Evolutionary conservation across 75 land plant genomes (phyloP).

Genomic region (Cryptomeria japonica): DNA sequence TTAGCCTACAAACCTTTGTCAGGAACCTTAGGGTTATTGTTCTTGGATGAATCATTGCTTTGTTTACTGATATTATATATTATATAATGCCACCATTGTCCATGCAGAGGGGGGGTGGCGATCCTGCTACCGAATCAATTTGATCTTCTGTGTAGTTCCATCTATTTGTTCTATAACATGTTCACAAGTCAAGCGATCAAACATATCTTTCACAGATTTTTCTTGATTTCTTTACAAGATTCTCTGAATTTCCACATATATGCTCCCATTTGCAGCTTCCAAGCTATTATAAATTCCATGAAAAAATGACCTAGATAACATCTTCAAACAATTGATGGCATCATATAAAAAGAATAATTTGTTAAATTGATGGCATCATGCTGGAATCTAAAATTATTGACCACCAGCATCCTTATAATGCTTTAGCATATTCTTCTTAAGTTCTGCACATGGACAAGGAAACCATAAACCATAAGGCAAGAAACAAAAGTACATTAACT

Average conservation of each 20-base stretch:
- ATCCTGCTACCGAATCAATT: background rate
- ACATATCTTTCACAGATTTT: background rate
- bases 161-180: background rate
- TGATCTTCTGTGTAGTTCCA: background rate
- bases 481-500: background rate
- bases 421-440: conserved; percentile 78
- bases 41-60: no score
- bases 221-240: background rate
- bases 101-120: background rate
- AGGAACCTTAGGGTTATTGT: no score
- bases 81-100: background rate
- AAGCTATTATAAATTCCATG: background rate
- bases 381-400: conserved; percentile 1
- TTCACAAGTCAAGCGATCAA: background rate
- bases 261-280: background rate
- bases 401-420: conserved; percentile 57
- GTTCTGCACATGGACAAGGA: conserved; percentile 45
- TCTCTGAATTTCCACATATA: background rate
- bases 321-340: background rate
- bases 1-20: no score
- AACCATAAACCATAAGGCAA: background rate
- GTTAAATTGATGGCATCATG: background rate
- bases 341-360: conserved; percentile 6
- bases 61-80: no score
- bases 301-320: background rate